phyloP scores from a whole-genome alignment of 257 asterid genomes.

The Plantago ovata region DNA sequence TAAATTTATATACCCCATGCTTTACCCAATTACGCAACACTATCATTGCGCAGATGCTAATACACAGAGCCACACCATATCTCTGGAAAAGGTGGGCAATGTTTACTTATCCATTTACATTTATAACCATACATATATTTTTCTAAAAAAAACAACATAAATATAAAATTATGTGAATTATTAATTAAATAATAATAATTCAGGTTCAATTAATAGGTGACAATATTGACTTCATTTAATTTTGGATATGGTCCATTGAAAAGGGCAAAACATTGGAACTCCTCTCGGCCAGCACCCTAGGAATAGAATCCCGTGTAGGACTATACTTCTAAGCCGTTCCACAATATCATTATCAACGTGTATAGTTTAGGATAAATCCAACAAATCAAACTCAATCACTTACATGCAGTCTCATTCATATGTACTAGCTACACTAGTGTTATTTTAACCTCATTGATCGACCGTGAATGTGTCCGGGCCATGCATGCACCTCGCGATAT shows the following conservation, averaged over 20 bases:
- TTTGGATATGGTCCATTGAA: background rate
- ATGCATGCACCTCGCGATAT: background rate
- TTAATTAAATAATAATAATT: too few species aligned
- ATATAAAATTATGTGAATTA: too few species aligned
- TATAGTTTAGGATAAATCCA: background rate
- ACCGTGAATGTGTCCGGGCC: background rate
- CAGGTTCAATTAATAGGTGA: too few species aligned
- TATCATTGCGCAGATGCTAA: too few species aligned
- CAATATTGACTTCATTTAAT: background rate
- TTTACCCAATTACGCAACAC: too few species aligned
- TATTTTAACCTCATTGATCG: background rate
- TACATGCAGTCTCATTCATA: background rate
- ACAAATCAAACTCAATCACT: background rate
- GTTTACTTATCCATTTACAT: too few species aligned
- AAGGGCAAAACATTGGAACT: background rate
- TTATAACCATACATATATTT: too few species aligned
- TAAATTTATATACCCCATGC: too few species aligned
- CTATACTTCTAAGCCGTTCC: conserved; percentile 1
- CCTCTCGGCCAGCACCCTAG: conserved; percentile 2
- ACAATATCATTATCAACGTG: background rate
- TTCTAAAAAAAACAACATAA: too few species aligned
- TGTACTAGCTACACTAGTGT: background rate
- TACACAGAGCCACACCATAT: too few species aligned
- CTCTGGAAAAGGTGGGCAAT: too few species aligned
- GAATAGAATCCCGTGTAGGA: conserved; percentile 6